Evolutionary conservation across 2,329 filamentous ascomycete species (phyloP).

Genomic region (Penicillium paneum): DNA sequence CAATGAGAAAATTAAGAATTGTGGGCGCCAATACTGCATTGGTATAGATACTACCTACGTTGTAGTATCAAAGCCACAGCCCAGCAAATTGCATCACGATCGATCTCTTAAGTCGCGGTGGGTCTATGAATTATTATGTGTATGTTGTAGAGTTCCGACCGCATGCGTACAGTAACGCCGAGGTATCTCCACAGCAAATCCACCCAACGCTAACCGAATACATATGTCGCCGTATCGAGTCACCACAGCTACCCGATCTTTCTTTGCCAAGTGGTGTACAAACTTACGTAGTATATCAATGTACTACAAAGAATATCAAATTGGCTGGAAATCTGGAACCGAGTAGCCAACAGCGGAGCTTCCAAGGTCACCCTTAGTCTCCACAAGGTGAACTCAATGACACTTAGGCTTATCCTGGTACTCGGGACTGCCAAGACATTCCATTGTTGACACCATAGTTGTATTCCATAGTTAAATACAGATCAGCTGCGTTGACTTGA

Average conservation of each 20-base stretch:
- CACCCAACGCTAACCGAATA: not conserved
- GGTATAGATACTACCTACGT: not conserved
- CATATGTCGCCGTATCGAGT: not conserved
- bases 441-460: not conserved
- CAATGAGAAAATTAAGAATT: not conserved
- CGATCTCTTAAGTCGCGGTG: not conserved
- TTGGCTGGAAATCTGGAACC: not conserved
- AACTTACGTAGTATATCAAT: not conserved
- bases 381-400: slow-evolving; percentile 15
- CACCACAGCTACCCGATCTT: not conserved
- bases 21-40: not conserved
- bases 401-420: slow-evolving; percentile 19
- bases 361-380: not conserved
- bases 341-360: not conserved
- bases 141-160: too few species aligned
- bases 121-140: not conserved
- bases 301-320: not conserved
- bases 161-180: too few species aligned
- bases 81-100: not conserved
- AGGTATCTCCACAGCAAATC: too few species aligned
- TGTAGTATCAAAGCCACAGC: not conserved
- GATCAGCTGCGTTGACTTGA: not conserved
- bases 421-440: slow-evolving; percentile 16
- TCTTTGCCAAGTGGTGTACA: not conserved
- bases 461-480: not conserved